Evolutionary conservation across 306 rosid genomes (phyloP).

Genomic region (Sophora flavescens): DNA sequence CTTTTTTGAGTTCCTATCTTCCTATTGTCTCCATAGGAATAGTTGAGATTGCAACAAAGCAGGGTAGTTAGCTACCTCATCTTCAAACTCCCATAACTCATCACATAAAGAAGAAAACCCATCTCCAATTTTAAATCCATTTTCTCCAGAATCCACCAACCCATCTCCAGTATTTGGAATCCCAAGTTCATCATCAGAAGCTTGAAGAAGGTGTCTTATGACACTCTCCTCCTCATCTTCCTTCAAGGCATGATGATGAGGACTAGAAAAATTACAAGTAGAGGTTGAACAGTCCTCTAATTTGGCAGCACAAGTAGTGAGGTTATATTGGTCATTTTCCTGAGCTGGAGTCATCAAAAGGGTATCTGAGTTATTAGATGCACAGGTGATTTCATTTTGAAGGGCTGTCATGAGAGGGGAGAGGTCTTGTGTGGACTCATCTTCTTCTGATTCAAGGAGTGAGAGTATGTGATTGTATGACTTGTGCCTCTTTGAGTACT

Average conservation of each 20-base stretch:
- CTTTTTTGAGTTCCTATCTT: background rate
- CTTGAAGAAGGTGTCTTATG: constrained; percentile 82
- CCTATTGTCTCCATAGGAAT: constrained; percentile 55
- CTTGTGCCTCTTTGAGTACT: constrained; percentile 62
- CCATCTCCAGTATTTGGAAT: constrained; percentile 61
- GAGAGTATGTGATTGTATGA: constrained; percentile 71
- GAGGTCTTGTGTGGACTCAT: constrained; percentile 64
- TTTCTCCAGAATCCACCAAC: constrained; percentile 14
- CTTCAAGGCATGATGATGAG: constrained; percentile 18
- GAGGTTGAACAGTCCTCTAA: constrained; percentile 40
- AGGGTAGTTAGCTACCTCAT: constrained; percentile 82
- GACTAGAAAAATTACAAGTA: constrained; percentile 20
- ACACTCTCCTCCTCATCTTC: constrained; percentile 64
- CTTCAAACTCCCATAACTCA: constrained; percentile 86
- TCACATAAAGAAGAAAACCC: constrained; percentile 55
- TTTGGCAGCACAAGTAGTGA: background rate
- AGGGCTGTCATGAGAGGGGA: constrained; percentile 71
- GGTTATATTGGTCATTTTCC: constrained; percentile 28
- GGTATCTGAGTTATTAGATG: constrained; percentile 10
- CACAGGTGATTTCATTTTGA: constrained; percentile 67
- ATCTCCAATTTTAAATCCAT: constrained; percentile 43
- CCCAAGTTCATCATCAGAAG: constrained; percentile 95
- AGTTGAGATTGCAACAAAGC: constrained; percentile 78
- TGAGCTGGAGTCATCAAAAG: constrained; percentile 1
- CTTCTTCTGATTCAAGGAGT: constrained; percentile 82